Percentiles rank a stretch among this genome's conserved stretches.
These are phyloP conservation scores for Bipolaris victoriae DNA, from an alignment of 2,329 filamentous ascomycete species.

Conservation along the genomic window DNA sequence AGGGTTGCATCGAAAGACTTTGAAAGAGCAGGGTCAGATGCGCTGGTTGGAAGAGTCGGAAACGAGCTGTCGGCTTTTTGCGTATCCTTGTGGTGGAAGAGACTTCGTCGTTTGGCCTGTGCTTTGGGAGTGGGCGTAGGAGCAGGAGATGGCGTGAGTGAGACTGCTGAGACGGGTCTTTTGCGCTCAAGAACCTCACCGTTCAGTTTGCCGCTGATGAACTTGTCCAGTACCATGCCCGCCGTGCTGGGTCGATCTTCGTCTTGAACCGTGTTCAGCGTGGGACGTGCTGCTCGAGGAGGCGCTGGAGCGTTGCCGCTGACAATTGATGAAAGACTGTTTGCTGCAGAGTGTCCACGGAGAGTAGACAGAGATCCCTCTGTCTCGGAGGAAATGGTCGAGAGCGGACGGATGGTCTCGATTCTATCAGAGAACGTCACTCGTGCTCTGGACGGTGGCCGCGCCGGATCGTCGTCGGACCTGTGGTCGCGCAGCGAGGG, in stretches of 20 bases:
- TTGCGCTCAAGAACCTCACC: constrained; percentile 37
- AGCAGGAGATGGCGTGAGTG: constrained; percentile 24
- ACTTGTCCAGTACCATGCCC: constrained; percentile 68
- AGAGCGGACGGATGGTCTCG: constrained; percentile 83
- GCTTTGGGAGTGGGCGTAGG: constrained; percentile 13
- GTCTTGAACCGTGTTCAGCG: constrained; percentile 51
- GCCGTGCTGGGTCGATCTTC: constrained; percentile 69
- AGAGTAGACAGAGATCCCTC: constrained; percentile 75
- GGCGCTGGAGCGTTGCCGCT: constrained; percentile 61
- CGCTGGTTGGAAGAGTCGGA: constrained; percentile 37
- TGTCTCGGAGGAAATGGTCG: constrained; percentile 82
- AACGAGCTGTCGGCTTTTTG: constrained; percentile 49
- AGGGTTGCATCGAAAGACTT: constrained; percentile 35
- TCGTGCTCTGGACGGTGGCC: constrained; percentile 61
- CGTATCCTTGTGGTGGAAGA: constrained; percentile 59
- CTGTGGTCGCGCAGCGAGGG: constrained; percentile 42
- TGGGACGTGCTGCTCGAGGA: constrained; percentile 50
- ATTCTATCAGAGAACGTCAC: constrained; percentile 86
- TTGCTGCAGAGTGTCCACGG: constrained; percentile 74
- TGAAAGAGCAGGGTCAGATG: constrained; percentile 45
- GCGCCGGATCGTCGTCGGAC: constrained; percentile 37
- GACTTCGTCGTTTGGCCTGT: constrained; percentile 44
- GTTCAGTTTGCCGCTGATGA: constrained; percentile 33
- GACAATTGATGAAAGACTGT: constrained; percentile 79
- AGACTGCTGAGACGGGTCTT: constrained; percentile 47